phyloP scores from a whole-genome alignment of 768 basidiomycete species.

The Agrocybe chaxingu region DNA sequence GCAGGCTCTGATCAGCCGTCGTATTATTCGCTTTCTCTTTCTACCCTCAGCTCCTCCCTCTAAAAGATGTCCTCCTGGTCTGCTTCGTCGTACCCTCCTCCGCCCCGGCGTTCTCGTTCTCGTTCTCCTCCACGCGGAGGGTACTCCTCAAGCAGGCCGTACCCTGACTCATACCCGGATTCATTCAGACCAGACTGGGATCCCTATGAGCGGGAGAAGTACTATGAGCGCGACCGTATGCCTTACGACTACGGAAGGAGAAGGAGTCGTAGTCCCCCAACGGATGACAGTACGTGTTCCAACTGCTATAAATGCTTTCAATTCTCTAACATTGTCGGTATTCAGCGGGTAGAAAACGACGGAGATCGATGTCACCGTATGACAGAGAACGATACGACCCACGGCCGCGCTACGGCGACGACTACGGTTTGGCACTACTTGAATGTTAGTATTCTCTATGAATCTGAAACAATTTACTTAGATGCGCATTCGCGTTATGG shows the following conservation, averaged over 20 bases:
- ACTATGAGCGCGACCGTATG: constrained; percentile 66
- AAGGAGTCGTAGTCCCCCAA: constrained; percentile 73
- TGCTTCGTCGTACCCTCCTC: constrained; percentile 63
- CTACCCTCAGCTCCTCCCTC: constrained; percentile 53
- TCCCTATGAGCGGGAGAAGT: constrained; percentile 69
- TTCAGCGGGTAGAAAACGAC: constrained; percentile 67
- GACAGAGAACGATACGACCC: constrained; percentile 84
- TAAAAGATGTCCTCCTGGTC: constrained; percentile 78
- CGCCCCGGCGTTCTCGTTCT: constrained; percentile 77
- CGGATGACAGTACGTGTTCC: constrained; percentile 57
- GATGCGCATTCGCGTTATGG: constrained; percentile 70
- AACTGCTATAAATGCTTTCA: constrained; percentile 2
- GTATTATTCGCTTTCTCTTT: constrained; percentile 51
- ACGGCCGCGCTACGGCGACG: constrained; percentile 77
- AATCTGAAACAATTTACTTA: constrained; percentile 22
- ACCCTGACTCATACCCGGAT: constrained; percentile 61
- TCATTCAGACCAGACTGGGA: constrained; percentile 68
- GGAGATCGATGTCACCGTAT: constrained; percentile 77
- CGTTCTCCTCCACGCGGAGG: constrained; percentile 69
- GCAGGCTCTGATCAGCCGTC: constrained; percentile 71
- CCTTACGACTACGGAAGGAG: constrained; percentile 68
- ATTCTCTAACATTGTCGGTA: constrained; percentile 9
- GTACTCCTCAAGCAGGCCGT: constrained; percentile 48
- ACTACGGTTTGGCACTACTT: constrained; percentile 58
- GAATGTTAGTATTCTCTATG: constrained; percentile 2